Base-by-base conservation (phyloP, 2,329 filamentous ascomycete genomes). In the Fusarium denticulatum region DNA sequence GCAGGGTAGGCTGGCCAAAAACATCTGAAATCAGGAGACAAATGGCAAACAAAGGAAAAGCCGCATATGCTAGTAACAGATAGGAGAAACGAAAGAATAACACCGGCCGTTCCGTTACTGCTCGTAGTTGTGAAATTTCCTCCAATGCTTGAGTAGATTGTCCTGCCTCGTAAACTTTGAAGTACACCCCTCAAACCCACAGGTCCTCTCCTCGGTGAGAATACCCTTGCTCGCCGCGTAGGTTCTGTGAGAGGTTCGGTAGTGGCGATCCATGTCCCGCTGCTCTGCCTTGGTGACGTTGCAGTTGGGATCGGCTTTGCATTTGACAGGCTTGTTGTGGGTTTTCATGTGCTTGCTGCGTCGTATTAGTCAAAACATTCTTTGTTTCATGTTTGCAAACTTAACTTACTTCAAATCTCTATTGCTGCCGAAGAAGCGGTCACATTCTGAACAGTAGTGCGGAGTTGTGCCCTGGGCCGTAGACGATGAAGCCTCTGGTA, bases 211-310 rank as follows among this genome's bases (percentile, higher is more conserved):
- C 6, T 70, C 65, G 8, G 47, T 37, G 13, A 40, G 4, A 7
- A 75, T 50, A 10, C 69, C 69, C 32, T 57, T 46, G 16, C 22
- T 32, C 9, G 24, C 43, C 11, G 77, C 77, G 34, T 60, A 75
- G 4, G 18, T 24, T 32, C 28, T 61, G 22, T 79, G 77, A n/a
- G 45, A 34, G 16, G 7, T 57, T n/a, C 28, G 32, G 45, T 79
- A 79, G 52, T 79, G 77, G 20, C 77, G 69, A 28, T 76, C 42
- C 75, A 79, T 74, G 64, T 79, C 77, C 7, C 77, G 69, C 37
- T 73, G 56, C 28, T 79, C 73, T 37, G 77, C 76, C 22, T 53
- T 67, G 32, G 24, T 49, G 24, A 42, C 30, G 1, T 24, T 32
- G 36, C 77, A 79, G 24, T 24, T 34, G 7, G 32, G 28, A 13